Evolutionary conservation across 2,329 filamentous ascomycete species (phyloP).

Genomic region (Escovopsis sp.): DNA sequence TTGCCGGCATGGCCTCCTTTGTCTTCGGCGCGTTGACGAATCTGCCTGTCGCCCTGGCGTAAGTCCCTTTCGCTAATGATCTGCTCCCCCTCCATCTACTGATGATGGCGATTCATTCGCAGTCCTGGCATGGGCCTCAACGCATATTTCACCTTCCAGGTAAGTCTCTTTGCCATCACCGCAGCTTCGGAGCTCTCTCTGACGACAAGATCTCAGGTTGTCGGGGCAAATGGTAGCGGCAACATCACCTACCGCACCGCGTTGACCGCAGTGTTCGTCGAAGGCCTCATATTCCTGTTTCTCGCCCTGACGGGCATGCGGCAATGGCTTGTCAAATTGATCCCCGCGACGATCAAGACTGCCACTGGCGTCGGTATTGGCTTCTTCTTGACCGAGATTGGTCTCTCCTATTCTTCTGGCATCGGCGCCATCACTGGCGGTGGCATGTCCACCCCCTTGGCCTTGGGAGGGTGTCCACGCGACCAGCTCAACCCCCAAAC

Average conservation of each 20-base stretch:
- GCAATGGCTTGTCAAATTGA: slow-evolving; percentile 55
- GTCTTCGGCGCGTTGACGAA: slow-evolving; percentile 71
- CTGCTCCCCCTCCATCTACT: background rate
- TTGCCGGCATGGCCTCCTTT: slow-evolving; percentile 61
- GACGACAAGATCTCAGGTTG: slow-evolving; percentile 23
- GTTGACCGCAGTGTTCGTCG: slow-evolving; percentile 49
- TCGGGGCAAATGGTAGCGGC: slow-evolving; percentile 44
- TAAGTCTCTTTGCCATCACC: background rate
- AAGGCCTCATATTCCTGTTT: slow-evolving; percentile 49
- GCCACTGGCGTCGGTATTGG: slow-evolving; percentile 52
- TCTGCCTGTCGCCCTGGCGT: slow-evolving; percentile 40
- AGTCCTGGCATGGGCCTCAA: slow-evolving; percentile 55
- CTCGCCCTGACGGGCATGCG: slow-evolving; percentile 54
- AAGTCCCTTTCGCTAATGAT: slow-evolving; percentile 4
- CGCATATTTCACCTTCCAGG: slow-evolving; percentile 51
- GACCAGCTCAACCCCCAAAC: slow-evolving; percentile 32
- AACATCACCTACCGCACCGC: slow-evolving; percentile 43
- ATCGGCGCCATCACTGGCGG: slow-evolving; percentile 71
- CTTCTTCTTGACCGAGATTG: slow-evolving; percentile 48
- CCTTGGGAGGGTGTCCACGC: slow-evolving; percentile 58
- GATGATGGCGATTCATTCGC: background rate
- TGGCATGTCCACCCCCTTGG: slow-evolving; percentile 48
- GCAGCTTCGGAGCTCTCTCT: background rate
- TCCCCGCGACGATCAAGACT: slow-evolving; percentile 49
- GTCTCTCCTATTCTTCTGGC: slow-evolving; percentile 62